Evolutionary conservation across 2,329 filamentous ascomycete species (phyloP).

Genomic region (Tolypocladium pustulatum): DNA sequence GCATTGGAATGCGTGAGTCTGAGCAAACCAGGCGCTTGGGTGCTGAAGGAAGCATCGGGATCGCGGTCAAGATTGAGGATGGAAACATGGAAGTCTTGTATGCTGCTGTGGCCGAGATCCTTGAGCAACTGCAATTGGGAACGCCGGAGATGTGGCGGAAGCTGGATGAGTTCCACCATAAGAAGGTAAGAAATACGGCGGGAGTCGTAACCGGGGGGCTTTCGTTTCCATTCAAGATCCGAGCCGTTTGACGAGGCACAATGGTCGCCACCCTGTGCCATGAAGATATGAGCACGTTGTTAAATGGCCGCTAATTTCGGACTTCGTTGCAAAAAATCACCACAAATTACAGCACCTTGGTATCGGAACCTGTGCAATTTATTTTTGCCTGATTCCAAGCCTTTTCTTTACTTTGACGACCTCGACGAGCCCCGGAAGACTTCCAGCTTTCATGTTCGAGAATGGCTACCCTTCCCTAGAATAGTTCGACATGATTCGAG

Average conservation of each 20-base stretch:
- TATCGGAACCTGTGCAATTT: too few relatives aligned
- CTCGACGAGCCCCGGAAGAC: too few relatives aligned
- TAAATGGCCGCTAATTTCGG: too few relatives aligned
- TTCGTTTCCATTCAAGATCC: not conserved
- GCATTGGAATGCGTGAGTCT: conserved; percentile 27
- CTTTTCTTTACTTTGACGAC: too few relatives aligned
- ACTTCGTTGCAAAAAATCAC: too few relatives aligned
- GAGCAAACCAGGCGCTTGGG: conserved; percentile 24
- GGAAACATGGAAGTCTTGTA: conserved; percentile 33
- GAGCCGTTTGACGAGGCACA: not conserved
- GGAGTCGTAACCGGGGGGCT: conserved; percentile 22
- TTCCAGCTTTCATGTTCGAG: too few relatives aligned
- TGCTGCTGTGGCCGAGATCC: conserved; percentile 29
- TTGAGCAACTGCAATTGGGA: conserved; percentile 31
- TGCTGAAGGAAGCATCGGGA: conserved; percentile 25
- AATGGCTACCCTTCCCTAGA: too few relatives aligned
- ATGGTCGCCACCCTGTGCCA: too few relatives aligned
- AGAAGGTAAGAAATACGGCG: conserved; percentile 25
- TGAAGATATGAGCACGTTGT: too few relatives aligned
- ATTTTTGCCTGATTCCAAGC: too few relatives aligned
- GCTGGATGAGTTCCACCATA: conserved; percentile 21
- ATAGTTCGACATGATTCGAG: too few relatives aligned
- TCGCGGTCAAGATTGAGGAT: conserved; percentile 38
- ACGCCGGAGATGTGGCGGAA: conserved; percentile 14
- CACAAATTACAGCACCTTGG: too few relatives aligned